Evolutionary conservation across 805 yeast genomes (phyloP), one percentile per base, ranked within the genome.

Genomic region (Metschnikowia proteae): DNA sequence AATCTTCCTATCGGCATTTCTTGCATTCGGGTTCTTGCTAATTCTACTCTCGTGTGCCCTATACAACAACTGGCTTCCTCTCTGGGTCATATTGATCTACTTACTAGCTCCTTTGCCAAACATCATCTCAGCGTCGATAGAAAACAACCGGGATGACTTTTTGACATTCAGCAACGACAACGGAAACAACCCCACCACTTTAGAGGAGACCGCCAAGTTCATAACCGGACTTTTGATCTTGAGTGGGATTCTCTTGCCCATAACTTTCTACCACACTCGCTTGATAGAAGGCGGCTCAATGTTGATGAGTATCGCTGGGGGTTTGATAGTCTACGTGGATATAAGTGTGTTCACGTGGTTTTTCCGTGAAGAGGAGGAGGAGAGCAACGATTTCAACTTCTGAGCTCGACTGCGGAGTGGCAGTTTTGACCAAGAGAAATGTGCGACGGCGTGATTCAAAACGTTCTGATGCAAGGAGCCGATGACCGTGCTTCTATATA

Each of bases 91-190:
- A 31, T 56, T 65, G 40, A 68, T 73, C 45, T 73, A 72, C 56
- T 65, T 73, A 46, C 46, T 71, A 42, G 78, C 78, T 5, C 78
- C 78, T 11, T 64, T 73, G 52, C 78, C 78, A 38, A 73, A 73
- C 51, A 70, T 73, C 44, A 54, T 71, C 25, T 66, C 69, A 45
- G 61, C 63, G 45, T 58, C 71, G 9, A 64, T 73, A 29, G 76
- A 71, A 43, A 66, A 56, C 49, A 55, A 64, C 42, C 53, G 75
- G 45, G 78, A 73, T 59, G 74, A 70, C 52, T 73, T 73, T 56
- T 63, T 73, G 44, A 73, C 76, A 3, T 72, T 73, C 57, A 70
- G 70, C 55, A 71, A 70, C 48, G 69, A 68, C 55, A 71, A 65
- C 47, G 70, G 65, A 23, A 64, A 64, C 47, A 64, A 62, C 23